Conservation (phyloP, 2,329 filamentous ascomycete species). For the Aureobasidium mangrovei region DNA sequence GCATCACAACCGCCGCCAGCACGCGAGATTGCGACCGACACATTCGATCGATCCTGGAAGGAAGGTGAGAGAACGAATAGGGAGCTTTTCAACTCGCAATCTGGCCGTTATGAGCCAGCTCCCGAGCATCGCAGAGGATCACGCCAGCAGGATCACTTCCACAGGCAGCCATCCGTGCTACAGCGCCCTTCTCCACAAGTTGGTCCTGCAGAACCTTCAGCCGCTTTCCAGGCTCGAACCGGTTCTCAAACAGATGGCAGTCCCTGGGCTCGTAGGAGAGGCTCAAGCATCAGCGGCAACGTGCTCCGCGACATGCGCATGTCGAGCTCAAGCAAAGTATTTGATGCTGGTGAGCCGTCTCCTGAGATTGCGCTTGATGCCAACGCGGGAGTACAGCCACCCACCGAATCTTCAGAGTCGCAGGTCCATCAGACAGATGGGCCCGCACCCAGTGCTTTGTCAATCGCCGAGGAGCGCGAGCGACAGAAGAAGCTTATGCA, state of each 20-base stretch:
- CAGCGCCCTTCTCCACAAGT: constrained; percentile 62
- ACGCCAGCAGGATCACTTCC: constrained; percentile 55
- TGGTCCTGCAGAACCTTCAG: constrained; percentile 69
- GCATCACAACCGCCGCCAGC: constrained; percentile 40
- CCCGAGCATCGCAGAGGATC: constrained; percentile 63
- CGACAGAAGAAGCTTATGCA: constrained; percentile 47
- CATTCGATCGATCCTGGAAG: constrained; percentile 80
- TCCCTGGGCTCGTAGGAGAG: constrained; percentile 65
- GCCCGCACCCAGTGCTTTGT: constrained; percentile 15
- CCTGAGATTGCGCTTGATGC: constrained; percentile 18
- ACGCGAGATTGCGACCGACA: constrained; percentile 87
- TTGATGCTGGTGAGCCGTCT: constrained; percentile 21
- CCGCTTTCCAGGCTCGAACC: constrained; percentile 74
- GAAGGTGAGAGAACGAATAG: constrained; percentile 57
- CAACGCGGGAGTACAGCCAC: constrained; percentile 23
- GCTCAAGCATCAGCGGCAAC: constrained; percentile 79
- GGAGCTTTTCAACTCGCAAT: constrained; percentile 92
- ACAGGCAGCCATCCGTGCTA: constrained; percentile 67
- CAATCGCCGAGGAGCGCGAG: constrained; percentile 15
- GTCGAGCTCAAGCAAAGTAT: constrained; percentile 43
- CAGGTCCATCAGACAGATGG: constrained; percentile 8
- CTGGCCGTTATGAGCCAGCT: constrained; percentile 84
- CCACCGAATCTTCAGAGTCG: constrained; percentile 18
- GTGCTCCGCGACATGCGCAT: constrained; percentile 55
- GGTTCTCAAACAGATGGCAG: constrained; percentile 53